These are phyloP conservation scores for Pichia deserticola DNA, from an alignment of 805 yeast genomes.

Conservation along the genomic window DNA sequence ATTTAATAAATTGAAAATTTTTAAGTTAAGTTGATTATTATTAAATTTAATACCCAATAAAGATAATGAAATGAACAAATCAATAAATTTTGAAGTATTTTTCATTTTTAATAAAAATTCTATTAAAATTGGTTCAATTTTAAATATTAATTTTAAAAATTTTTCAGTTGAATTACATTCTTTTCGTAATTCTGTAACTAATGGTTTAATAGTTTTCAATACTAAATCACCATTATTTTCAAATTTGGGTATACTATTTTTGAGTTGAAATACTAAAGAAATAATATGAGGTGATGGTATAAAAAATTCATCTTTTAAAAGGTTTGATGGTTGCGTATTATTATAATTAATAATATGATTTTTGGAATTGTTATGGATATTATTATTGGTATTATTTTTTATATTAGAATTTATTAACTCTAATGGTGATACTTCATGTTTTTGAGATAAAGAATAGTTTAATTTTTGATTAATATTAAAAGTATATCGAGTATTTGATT, in stretches of 20 bases:
- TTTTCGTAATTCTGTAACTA: not conserved
- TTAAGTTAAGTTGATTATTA: not conserved
- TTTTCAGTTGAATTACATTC: slow-evolving; percentile 1
- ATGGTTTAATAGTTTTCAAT: not conserved
- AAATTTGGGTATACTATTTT: not conserved
- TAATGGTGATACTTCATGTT: no score
- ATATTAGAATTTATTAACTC: no score
- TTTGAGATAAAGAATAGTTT: no score
- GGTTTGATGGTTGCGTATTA: no score
- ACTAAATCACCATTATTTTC: not conserved
- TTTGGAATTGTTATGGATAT: no score
- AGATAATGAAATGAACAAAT: not conserved
- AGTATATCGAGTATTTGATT: no score
- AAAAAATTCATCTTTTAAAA: not conserved
- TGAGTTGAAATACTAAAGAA: not conserved
- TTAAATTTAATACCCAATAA: not conserved
- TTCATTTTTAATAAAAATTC: not conserved
- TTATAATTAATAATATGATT: no score
- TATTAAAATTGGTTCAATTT: not conserved
- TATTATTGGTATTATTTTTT: no score
- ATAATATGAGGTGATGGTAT: not conserved
- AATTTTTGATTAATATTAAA: no score
- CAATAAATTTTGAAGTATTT: not conserved
- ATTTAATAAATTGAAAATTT: not conserved
- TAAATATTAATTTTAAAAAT: not conserved